These are phyloP conservation scores for Claviceps sp. DNA, from an alignment of 2,329 filamentous ascomycete genomes.

Conservation along the genomic window DNA sequence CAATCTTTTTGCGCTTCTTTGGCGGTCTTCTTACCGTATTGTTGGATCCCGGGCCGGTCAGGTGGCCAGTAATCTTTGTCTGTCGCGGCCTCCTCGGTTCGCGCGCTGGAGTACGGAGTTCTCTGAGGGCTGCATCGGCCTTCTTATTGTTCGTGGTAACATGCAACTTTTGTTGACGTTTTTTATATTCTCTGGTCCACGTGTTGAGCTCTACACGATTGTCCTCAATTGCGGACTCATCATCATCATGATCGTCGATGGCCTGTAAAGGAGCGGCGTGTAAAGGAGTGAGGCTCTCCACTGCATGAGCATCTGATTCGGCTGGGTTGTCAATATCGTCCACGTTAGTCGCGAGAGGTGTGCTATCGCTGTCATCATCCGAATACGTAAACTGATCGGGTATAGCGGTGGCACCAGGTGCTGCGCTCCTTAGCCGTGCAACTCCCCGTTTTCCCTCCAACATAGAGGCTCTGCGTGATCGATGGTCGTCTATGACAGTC, in stretches of 20 bases:
- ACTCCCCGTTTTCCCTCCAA: constrained; percentile 32
- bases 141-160: constrained; percentile 11
- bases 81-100: constrained; percentile 13
- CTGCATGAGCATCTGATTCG: neutral
- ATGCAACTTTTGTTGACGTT: constrained; percentile 22
- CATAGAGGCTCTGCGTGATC: constrained; percentile 21
- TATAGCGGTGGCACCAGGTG: constrained; percentile 14
- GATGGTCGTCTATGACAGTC: constrained; percentile 14
- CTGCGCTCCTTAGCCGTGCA: constrained; percentile 29
- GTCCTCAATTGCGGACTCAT: constrained; percentile 33
- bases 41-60: constrained; percentile 5
- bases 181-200: constrained; percentile 24
- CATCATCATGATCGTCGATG: constrained; percentile 19
- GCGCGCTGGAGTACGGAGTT: constrained; percentile 11
- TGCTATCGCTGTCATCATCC: neutral
- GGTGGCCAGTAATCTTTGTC: constrained; percentile 18
- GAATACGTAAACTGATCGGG: constrained; percentile 33
- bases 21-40: neutral
- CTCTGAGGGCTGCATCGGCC: constrained; percentile 12
- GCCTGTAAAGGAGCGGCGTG: neutral
- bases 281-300: neutral
- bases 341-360: neutral
- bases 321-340: neutral
- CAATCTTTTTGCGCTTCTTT: neutral
- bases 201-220: constrained; percentile 39